Evolutionary conservation across 2,329 filamentous ascomycete species (phyloP), one percentile per base, ranked within the genome.

Genomic region (Pyrenophora graminea): DNA sequence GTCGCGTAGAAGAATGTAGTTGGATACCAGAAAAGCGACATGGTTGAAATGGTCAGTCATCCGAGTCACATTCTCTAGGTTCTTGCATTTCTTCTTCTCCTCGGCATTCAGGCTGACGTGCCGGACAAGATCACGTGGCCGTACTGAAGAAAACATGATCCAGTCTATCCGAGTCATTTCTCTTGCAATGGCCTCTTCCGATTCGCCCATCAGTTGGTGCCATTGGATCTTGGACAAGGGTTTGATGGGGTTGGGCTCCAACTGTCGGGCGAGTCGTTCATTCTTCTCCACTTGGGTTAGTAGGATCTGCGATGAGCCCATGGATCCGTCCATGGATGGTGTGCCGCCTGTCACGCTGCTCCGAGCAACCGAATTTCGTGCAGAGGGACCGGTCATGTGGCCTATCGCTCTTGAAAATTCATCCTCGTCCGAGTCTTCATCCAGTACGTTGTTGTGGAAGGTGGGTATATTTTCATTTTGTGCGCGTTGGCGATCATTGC

Each of bases 101-200:
- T 86, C 80, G 0, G 81, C 68, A 0, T 87, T 85, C 39, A 97
- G 78, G 66, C 87, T 94, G 58, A 97, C 92, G 68, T 97, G 90
- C 4, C 94, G 88, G 36, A 97, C 88, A 41, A 97, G 85, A 74
- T 99, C 94, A 51, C 94, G 89, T 48, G 96, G 89, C 21, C 91
- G 86, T 55, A 97, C 96, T 1, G 91, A 92, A 45, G 90, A 95
- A 73, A 97, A 97, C 88, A 97, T 94, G 72, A 95, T 86, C 93
- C 93, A 97, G 75, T 99, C 94, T 48, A 99, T 96, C 54, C 93
- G 83, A 3, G 94, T 97, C 66, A 99, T 82, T 73, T 99, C 94
- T 53, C 88, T 87, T 13, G 93, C 93, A 60, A 97, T 87, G 41
- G 91, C 85, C 55, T 96, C 90, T 45, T 95, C 88, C 1, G 89